phyloP scores from a whole-genome alignment of 202 grass and related monocot genomes.

The Brachypodium distachyon region DNA sequence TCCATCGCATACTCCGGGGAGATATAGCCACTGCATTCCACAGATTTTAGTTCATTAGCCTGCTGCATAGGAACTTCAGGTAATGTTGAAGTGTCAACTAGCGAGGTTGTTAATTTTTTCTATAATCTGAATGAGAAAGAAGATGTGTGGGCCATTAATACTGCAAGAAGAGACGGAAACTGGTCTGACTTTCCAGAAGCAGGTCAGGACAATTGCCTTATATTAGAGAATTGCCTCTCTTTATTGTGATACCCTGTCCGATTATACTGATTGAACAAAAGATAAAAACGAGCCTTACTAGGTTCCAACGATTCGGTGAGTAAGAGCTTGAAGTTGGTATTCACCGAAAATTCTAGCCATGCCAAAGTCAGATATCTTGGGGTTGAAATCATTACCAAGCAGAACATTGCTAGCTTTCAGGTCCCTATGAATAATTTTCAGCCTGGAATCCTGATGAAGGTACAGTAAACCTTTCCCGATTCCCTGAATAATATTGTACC shows the following conservation, averaged over 20 bases:
- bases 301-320: conserved; percentile 60
- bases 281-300: conserved; percentile 26
- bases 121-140: neutral
- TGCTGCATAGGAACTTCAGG: neutral
- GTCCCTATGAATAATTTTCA: conserved; percentile 73
- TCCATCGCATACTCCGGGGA: conserved; percentile 73
- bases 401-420: conserved; percentile 67
- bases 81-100: neutral
- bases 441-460: conserved; percentile 65
- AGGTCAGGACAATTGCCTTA: neutral
- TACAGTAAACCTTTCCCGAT: conserved; percentile 56
- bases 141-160: neutral
- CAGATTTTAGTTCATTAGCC: neutral
- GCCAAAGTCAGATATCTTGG: conserved; percentile 78
- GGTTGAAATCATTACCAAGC: conserved; percentile 54
- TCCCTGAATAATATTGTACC: conserved; percentile 37
- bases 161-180: neutral
- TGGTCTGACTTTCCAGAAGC: neutral
- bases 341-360: conserved; percentile 65
- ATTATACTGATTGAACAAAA: neutral
- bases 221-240: neutral
- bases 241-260: neutral
- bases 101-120: neutral
- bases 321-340: conserved; percentile 57
- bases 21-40: conserved; percentile 56